These are phyloP conservation scores for Sugiyamaella qingdaonensis DNA, from an alignment of 805 yeast genomes.

Conservation along the genomic window DNA sequence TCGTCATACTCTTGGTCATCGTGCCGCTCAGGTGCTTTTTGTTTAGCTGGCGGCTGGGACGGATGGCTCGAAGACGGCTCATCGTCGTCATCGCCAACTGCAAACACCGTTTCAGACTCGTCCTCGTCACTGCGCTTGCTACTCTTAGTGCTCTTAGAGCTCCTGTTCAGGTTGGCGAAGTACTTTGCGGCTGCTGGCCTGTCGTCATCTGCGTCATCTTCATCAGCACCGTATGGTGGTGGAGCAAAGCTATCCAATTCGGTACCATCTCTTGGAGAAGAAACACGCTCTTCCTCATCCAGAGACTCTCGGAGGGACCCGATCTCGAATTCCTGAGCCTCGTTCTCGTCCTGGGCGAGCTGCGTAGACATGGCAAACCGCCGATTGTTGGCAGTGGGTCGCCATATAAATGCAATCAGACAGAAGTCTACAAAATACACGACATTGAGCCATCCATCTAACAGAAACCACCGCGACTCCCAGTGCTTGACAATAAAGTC, in stretches of 20 bases:
- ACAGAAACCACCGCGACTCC: constrained; percentile 83
- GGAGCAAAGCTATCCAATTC: constrained; percentile 6
- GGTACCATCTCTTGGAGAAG: constrained; percentile 1
- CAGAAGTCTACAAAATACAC: constrained; percentile 81
- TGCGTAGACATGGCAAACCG: constrained; percentile 94
- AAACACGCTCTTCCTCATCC: constrained; percentile 35
- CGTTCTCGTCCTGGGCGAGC: constrained; percentile 67
- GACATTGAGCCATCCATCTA: constrained; percentile 93
- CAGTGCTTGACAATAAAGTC: constrained; percentile 83
- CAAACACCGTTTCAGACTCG: constrained; percentile 22
- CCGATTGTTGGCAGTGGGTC: constrained; percentile 94
- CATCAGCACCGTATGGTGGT: constrained; percentile 2
- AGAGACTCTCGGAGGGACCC: constrained; percentile 46
- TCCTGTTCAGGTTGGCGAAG: background rate
- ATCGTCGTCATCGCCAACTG: constrained; percentile 27
- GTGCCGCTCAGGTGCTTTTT: background rate
- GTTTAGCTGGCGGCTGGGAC: background rate
- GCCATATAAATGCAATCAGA: constrained; percentile 86
- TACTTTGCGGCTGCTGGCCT: constrained; percentile 9
- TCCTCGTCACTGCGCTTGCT: background rate
- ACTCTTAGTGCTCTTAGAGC: background rate
- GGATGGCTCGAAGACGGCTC: constrained; percentile 14
- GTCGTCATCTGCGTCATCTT: constrained; percentile 10
- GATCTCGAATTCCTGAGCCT: constrained; percentile 62
- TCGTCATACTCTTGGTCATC: constrained; percentile 12